Conservation (phyloP, 2,329 filamentous ascomycete species). For the Microcera coccophila region DNA sequence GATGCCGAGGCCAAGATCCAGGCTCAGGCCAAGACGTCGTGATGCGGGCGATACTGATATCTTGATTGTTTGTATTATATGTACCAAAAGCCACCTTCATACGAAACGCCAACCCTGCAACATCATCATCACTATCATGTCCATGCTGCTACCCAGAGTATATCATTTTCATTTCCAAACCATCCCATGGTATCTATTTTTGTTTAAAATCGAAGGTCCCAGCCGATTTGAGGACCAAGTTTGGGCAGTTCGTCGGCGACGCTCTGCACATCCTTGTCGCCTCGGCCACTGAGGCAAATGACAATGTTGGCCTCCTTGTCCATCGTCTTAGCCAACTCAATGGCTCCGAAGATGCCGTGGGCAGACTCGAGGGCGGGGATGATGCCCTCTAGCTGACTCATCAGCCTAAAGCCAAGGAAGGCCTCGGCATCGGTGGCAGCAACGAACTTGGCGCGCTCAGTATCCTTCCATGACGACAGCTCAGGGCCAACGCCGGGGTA, state of each 20-base stretch:
- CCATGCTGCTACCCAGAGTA: conserved; percentile 13
- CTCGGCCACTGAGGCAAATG: conserved; percentile 86
- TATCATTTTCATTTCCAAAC: background rate
- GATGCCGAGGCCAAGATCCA: conserved; percentile 9
- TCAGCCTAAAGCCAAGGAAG: conserved; percentile 77
- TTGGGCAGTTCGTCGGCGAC: conserved; percentile 91
- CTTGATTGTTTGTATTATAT: conserved; percentile 26
- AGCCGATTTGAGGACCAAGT: conserved; percentile 82
- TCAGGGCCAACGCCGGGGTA: conserved; percentile 97
- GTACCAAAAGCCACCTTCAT: conserved; percentile 23
- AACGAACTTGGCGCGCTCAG: conserved; percentile 77
- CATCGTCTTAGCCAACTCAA: conserved; percentile 92
- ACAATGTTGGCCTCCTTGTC: conserved; percentile 83
- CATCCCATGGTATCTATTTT: background rate
- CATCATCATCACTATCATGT: conserved; percentile 16
- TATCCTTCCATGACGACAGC: conserved; percentile 89
- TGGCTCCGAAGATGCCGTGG: conserved; percentile 84
- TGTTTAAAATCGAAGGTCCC: conserved; percentile 60
- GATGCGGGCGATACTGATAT: conserved; percentile 11
- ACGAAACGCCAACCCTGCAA: conserved; percentile 26
- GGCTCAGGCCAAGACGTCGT: too few relatives aligned
- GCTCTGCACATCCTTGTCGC: conserved; percentile 98
- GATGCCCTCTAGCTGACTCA: conserved; percentile 89
- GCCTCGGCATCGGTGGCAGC: conserved; percentile 90
- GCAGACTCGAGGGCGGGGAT: conserved; percentile 93